Percentiles rank a stretch among this genome's conserved stretches.
Conservation (phyloP, 2,329 filamentous ascomycete genomes). For the Bretziella fagacearum region DNA sequence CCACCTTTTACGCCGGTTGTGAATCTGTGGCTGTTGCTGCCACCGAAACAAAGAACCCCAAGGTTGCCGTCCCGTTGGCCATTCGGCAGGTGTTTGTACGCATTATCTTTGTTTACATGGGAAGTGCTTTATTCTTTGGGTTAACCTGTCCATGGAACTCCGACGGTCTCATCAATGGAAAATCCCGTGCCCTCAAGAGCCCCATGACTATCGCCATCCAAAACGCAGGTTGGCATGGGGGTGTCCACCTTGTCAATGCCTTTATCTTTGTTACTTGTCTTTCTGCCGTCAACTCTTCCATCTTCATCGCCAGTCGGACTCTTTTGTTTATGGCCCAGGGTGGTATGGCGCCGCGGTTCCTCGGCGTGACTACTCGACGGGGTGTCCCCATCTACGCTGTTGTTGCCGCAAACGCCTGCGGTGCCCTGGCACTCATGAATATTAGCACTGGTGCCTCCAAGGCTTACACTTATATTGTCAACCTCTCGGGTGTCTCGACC, state of each 20-base stretch:
- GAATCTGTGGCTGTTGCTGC: constrained; percentile 46
- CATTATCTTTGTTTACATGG: constrained; percentile 49
- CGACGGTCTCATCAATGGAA: constrained; percentile 41
- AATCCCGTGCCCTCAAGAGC: constrained; percentile 47
- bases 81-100: constrained; percentile 45
- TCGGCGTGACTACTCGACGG: constrained; percentile 48
- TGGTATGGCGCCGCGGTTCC: constrained; percentile 50
- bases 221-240: constrained; percentile 55
- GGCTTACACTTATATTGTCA: constrained; percentile 54
- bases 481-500: constrained; percentile 50
- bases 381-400: constrained; percentile 47
- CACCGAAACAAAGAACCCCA: constrained; percentile 42
- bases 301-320: constrained; percentile 62
- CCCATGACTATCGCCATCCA: constrained; percentile 60
- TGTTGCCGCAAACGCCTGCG: constrained; percentile 52
- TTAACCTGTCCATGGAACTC: constrained; percentile 57
- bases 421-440: constrained; percentile 60
- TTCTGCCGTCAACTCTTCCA: constrained; percentile 55
- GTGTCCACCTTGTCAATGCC: constrained; percentile 61
- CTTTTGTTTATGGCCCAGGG: constrained; percentile 61
- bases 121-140: constrained; percentile 56
- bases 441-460: constrained; percentile 46
- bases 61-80: constrained; percentile 37
- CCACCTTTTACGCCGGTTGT: constrained; percentile 54
- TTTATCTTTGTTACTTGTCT: constrained; percentile 60